A percentile compares a stretch with the other conserved stretches of the same genome.
Conservation (phyloP, 2,329 filamentous ascomycete genomes). For the Fusarium hainanense region DNA sequence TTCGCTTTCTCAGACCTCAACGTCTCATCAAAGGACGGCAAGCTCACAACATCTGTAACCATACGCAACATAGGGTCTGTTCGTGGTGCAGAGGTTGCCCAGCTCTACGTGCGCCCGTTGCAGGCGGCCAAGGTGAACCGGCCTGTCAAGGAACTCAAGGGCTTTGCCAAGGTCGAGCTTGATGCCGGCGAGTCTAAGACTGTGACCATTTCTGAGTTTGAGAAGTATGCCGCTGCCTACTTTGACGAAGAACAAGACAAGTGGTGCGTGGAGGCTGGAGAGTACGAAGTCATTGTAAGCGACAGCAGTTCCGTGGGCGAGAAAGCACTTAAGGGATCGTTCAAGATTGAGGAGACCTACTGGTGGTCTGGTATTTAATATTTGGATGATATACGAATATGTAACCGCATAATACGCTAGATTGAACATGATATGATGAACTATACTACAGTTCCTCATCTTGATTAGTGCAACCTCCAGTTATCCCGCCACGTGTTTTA, state of each 20-base stretch:
- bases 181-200: conserved; percentile 67
- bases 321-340: conserved; percentile 61
- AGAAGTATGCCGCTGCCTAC: conserved; percentile 75
- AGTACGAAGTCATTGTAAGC: conserved; percentile 71
- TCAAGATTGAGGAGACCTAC: conserved; percentile 69
- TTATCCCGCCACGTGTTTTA: background rate
- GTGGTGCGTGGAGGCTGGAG: conserved; percentile 74
- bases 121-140: conserved; percentile 63
- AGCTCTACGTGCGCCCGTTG: conserved; percentile 67
- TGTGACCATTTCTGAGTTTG: conserved; percentile 66
- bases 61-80: conserved; percentile 71
- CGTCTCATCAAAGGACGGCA: conserved; percentile 59
- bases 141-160: conserved; percentile 72
- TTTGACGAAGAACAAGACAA: conserved; percentile 75
- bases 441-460: background rate
- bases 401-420: background rate
- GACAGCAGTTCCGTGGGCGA: conserved; percentile 64
- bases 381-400: background rate
- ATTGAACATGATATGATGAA: background rate
- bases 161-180: conserved; percentile 72
- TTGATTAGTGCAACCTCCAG: background rate
- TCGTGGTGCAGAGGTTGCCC: conserved; percentile 65
- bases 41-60: conserved; percentile 60
- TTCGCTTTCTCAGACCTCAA: conserved; percentile 68
- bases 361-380: conserved; percentile 72